Percentiles rank a stretch among this genome's conserved stretches.
phyloP scores from a whole-genome alignment of 169 alveolate genomes.

The Plasmodium inui region DNA sequence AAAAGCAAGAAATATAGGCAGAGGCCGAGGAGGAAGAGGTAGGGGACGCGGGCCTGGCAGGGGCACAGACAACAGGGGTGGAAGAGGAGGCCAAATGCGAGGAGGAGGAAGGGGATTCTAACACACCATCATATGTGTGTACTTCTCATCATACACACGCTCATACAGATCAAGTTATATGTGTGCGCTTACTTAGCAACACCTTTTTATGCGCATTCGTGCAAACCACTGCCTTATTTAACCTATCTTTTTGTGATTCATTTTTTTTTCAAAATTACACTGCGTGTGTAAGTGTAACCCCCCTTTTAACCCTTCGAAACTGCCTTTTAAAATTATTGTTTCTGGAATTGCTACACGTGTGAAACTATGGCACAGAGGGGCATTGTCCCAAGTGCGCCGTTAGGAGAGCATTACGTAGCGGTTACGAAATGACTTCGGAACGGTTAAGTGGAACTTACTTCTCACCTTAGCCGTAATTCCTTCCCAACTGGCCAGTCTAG shows the following conservation, averaged over 20 bases:
- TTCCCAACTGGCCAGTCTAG: background rate
- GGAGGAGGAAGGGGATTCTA: constrained; percentile 31
- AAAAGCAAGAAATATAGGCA: constrained; percentile 37
- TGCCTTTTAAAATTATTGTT: background rate
- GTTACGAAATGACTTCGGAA: background rate
- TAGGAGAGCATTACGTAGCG: background rate
- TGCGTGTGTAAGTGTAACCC: background rate
- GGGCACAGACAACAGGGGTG: constrained; percentile 32
- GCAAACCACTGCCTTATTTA: background rate
- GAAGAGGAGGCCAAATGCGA: constrained; percentile 17
- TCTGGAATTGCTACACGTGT: background rate
- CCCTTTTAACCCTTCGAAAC: background rate
- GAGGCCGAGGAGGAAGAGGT: constrained; percentile 69
- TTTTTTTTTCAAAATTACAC: background rate
- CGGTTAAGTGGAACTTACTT: background rate
- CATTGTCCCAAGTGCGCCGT: background rate
- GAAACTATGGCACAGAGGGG: background rate
- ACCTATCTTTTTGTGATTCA: constrained; percentile 6
- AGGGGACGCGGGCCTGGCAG: constrained; percentile 27
- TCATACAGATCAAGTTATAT: constrained; percentile 2
- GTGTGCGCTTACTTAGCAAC: background rate
- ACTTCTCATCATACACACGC: background rate
- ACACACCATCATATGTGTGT: background rate
- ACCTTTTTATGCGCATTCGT: background rate
- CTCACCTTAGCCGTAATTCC: background rate